phyloP scores from a whole-genome alignment of 306 rosid genomes.

The Nissolia schottii region DNA sequence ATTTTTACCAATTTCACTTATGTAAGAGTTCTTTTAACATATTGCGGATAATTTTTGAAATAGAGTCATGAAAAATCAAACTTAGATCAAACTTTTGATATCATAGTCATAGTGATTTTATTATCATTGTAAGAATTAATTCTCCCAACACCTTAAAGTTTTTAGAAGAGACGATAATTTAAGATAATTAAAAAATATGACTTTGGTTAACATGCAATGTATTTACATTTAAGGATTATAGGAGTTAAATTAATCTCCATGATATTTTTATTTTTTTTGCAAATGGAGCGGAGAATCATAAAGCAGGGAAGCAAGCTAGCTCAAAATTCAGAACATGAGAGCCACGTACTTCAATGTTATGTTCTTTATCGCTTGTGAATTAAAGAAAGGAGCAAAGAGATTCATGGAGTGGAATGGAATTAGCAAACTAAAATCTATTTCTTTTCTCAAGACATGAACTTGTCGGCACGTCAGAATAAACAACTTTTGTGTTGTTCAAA shows the following conservation, averaged over 20 bases:
- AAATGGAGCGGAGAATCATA: not conserved
- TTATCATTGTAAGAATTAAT: no score
- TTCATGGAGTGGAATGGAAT: not conserved
- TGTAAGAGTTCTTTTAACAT: no score
- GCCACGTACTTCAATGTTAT: constrained; percentile 25
- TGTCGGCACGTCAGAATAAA: constrained; percentile 48
- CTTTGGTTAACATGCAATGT: not conserved
- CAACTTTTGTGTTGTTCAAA: constrained; percentile 32
- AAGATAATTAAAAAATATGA: not conserved
- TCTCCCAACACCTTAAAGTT: no score
- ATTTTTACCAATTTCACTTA: no score
- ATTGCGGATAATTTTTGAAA: no score
- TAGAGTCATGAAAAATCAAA: no score
- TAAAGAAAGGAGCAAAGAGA: constrained; percentile 3
- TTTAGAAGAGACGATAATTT: no score
- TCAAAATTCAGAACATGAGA: constrained; percentile 28
- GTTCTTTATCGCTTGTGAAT: constrained; percentile 25
- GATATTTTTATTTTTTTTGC: no score
- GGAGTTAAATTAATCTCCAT: not conserved
- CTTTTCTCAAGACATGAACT: constrained; percentile 7
- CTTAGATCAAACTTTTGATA: no score
- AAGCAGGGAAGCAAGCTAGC: not conserved
- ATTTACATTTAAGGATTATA: not conserved
- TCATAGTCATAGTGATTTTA: no score
- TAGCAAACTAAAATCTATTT: not conserved